phyloP scores from a whole-genome alignment of 805 yeast species.

The Zygosaccharomyces bailii region DNA sequence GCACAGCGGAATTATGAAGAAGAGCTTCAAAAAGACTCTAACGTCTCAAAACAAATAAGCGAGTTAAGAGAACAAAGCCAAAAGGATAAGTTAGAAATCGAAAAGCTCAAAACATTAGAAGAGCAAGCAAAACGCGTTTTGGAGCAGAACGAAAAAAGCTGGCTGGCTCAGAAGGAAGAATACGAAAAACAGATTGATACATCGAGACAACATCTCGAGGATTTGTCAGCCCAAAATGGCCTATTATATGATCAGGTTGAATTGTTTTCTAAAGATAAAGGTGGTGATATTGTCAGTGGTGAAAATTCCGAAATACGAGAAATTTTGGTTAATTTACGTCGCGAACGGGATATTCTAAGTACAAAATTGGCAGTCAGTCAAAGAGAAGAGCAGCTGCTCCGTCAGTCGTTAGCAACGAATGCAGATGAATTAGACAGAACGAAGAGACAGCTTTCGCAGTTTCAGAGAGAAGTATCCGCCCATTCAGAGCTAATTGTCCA shows the following conservation, averaged over 20 bases:
- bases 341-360: slow-evolving; percentile 69
- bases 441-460: slow-evolving; percentile 44
- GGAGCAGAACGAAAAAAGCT: slow-evolving; percentile 40
- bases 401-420: slow-evolving; percentile 47
- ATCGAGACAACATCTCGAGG: slow-evolving; percentile 47
- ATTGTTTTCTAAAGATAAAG: slow-evolving; percentile 26
- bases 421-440: slow-evolving; percentile 51
- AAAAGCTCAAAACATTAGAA: slow-evolving; percentile 29
- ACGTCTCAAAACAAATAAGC: slow-evolving; percentile 43
- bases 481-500: slow-evolving; percentile 31
- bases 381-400: slow-evolving; percentile 53
- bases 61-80: slow-evolving; percentile 40
- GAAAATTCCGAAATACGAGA: slow-evolving; percentile 42
- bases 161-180: slow-evolving; percentile 43
- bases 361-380: slow-evolving; percentile 50
- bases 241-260: slow-evolving; percentile 69
- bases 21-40: slow-evolving; percentile 54
- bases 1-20: slow-evolving; percentile 53
- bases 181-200: slow-evolving; percentile 48
- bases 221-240: slow-evolving; percentile 62
- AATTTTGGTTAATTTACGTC: slow-evolving; percentile 59
- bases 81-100: slow-evolving; percentile 29
- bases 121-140: slow-evolving; percentile 35
- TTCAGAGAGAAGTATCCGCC: slow-evolving; percentile 36
- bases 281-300: slow-evolving; percentile 1